A percentile compares a stretch with the other conserved stretches of the same genome.
Conservation (phyloP, 2,329 filamentous ascomycete species). For the Claviceps cyperi region DNA sequence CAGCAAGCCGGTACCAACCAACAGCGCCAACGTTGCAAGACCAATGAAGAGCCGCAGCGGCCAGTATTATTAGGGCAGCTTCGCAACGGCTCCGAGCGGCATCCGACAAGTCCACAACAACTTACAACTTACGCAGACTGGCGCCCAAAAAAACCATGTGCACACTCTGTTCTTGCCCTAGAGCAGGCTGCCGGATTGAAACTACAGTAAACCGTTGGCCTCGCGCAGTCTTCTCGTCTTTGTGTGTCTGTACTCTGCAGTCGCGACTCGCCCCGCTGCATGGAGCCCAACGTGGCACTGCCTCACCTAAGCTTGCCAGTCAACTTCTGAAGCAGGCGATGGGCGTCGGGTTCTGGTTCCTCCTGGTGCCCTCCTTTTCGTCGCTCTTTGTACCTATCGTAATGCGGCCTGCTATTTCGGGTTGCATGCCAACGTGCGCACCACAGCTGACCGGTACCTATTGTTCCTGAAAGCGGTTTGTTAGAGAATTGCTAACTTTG, state of each 20-base stretch:
- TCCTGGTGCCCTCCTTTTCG: not conserved
- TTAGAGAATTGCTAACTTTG: not conserved
- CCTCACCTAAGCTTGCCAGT: not conserved
- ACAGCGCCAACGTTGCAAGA: not conserved
- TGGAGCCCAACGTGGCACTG: constrained; percentile 3
- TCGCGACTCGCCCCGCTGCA: not conserved
- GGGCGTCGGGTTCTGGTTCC: not conserved
- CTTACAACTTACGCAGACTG: no score
- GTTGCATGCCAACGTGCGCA: not conserved
- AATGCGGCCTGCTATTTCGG: not conserved
- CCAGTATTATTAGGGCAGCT: no score
- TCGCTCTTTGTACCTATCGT: not conserved
- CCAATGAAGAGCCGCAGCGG: not conserved
- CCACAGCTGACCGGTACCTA: no score
- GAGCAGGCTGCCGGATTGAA: not conserved
- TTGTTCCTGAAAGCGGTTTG: no score
- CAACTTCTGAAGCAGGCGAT: not conserved
- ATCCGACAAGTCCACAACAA: no score
- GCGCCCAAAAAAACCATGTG: not conserved
- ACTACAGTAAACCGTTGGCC: not conserved
- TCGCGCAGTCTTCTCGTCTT: not conserved
- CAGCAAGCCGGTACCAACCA: not conserved
- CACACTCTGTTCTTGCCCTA: not conserved
- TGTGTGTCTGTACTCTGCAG: not conserved
- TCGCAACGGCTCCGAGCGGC: no score